Evolutionary conservation across 345 rosid species (phyloP), one percentile per base, ranked within the genome.

Genomic region (Linum tenue): DNA sequence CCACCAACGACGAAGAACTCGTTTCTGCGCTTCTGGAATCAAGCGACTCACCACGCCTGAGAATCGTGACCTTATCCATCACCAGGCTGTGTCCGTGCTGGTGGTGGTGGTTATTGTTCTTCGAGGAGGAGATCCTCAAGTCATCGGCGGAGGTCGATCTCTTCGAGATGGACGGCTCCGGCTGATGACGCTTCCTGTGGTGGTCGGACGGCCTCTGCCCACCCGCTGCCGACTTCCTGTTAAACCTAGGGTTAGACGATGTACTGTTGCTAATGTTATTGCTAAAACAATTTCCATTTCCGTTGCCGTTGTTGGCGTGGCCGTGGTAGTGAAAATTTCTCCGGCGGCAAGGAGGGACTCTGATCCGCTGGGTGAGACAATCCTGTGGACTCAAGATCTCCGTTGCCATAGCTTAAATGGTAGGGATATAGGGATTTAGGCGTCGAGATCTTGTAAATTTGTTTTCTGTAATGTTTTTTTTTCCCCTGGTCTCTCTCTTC

Each of bases 381-480:
- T 84, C 84, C 70, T 82, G 97, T 11, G 99, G 95, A 68, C 91
- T 78, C 62, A 88, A 75, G 31, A 86, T 63, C 77, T 94, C 88
- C 38, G 96, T 90, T 17, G 88, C 99, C 99, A 90, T 94, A 12
- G 37, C 35, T 7, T 0, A n/a, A 3, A 3, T 22, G 31, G 31
- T 22, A 22, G 41, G 3, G 16, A 62, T 38, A 42, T 36, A n/a
- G 41, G 0, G 2, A 48, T 48, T 48, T 5, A 48, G 53, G 53
- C 31, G 31, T 22, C 31, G 31, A 48, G 9, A 3, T 48, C 2
- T 48, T 12, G 31, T 22, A 22, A 48, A 22, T 22, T 22, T 22
- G 31, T 48, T 44, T 6, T 48, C 3, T 48, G 53, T 48, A 9
- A 15, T 48, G 53, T 48, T 12, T 48, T 5, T 22, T 15, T 7